Conservation (phyloP, 1,284 basidiomycete genomes). For the Sanghuangporus weigelae region DNA sequence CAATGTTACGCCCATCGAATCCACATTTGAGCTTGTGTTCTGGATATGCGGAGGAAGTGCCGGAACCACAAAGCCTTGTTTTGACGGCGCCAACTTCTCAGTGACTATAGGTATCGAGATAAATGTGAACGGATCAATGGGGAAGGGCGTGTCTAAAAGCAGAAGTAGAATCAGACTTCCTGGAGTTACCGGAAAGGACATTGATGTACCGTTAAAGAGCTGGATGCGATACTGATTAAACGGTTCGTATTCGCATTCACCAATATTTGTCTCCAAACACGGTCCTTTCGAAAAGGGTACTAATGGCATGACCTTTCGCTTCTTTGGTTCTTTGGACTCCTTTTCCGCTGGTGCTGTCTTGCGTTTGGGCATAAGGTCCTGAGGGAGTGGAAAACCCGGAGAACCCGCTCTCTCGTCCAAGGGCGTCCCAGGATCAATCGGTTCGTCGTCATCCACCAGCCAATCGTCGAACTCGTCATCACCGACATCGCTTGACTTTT, state of each 20-base stretch:
- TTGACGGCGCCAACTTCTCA: conserved; percentile 16
- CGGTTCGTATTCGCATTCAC: conserved; percentile 53
- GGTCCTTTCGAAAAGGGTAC: conserved; percentile 76
- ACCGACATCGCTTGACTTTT: conserved; percentile 49
- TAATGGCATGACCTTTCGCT: conserved; percentile 68
- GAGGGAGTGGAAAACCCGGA: conserved; percentile 34
- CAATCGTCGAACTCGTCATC: conserved; percentile 62
- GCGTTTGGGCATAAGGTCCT: conserved; percentile 42
- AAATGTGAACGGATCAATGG: conserved; percentile 75
- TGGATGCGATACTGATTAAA: conserved; percentile 69
- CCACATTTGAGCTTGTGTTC: not conserved
- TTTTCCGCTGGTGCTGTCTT: conserved; percentile 38
- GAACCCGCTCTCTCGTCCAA: conserved; percentile 37
- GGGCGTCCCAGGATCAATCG: conserved; percentile 34
- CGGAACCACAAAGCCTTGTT: conserved; percentile 33
- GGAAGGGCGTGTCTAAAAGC: conserved; percentile 60
- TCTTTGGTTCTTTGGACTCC: conserved; percentile 49
- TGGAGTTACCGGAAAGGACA: not conserved
- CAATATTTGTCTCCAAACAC: conserved; percentile 62
- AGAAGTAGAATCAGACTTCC: conserved; percentile 2
- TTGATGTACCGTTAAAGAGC: conserved; percentile 63
- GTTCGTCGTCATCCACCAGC: conserved; percentile 74
- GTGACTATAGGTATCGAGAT: conserved; percentile 45
- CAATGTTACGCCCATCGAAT: not conserved
- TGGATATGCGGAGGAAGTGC: conserved; percentile 31